phyloP scores from a whole-genome alignment of 2,329 filamentous ascomycete genomes.

The Aspergillus costaricaensis region DNA sequence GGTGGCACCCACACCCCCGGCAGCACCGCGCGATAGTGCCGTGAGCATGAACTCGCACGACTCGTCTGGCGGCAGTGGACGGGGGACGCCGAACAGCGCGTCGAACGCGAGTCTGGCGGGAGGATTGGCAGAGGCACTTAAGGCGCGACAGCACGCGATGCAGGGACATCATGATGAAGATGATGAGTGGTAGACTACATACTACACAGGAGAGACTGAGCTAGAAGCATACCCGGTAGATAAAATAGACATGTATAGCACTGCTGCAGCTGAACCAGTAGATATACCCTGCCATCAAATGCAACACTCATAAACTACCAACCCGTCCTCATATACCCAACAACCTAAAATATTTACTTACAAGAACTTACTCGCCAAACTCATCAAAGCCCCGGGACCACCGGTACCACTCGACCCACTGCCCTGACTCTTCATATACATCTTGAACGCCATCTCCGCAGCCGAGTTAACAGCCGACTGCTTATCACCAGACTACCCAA shows the following conservation, averaged over 20 bases:
- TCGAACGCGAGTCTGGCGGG: slow-evolving; percentile 66
- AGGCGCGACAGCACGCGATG: slow-evolving; percentile 76
- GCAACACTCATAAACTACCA: not conserved
- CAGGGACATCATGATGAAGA: slow-evolving; percentile 68
- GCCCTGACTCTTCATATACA: slow-evolving; percentile 80
- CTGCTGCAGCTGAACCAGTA: not conserved
- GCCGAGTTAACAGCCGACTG: slow-evolving; percentile 77
- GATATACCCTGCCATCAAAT: not conserved
- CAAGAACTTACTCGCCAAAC: slow-evolving; percentile 64
- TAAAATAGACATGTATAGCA: slow-evolving; percentile 1
- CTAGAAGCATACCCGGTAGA: slow-evolving; percentile 4
- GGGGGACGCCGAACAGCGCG: slow-evolving; percentile 64
- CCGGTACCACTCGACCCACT: slow-evolving; percentile 50
- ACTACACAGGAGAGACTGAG: too few species aligned
- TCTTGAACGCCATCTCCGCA: slow-evolving; percentile 83
- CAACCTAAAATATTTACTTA: slow-evolving; percentile 13
- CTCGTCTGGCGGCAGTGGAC: slow-evolving; percentile 65
- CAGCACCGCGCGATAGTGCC: slow-evolving; percentile 67
- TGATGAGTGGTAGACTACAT: slow-evolving; percentile 59
- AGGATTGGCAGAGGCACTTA: slow-evolving; percentile 75
- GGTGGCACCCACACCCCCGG: slow-evolving; percentile 66
- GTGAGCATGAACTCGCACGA: slow-evolving; percentile 52
- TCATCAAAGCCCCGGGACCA: slow-evolving; percentile 55
- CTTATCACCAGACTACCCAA: slow-evolving; percentile 64
- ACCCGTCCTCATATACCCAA: not conserved